Evolutionary conservation across 495 filamentous ascomycete genomes (phyloP).

Genomic region (Aspergillus sclerotioniger): DNA sequence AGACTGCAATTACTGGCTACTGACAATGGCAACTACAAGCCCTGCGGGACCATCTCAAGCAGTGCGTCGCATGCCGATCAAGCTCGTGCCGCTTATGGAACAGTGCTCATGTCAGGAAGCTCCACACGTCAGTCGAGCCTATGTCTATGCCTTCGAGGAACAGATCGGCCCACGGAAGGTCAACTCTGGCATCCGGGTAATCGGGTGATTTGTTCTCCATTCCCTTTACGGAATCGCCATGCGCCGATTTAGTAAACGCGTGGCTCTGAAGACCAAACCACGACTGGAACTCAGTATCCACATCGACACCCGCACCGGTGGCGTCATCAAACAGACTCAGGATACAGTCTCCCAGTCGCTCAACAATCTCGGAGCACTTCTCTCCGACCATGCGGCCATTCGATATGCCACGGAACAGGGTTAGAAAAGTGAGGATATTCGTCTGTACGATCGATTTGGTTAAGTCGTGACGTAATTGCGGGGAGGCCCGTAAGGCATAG

Average conservation of each 20-base stretch:
- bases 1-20: too few relatives aligned
- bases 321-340: slow-evolving; percentile 7
- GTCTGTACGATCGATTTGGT: slow-evolving; percentile 12
- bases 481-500: slow-evolving; percentile 12
- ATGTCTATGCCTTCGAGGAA: slow-evolving; percentile 4
- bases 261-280: slow-evolving; percentile 11
- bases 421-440: slow-evolving; percentile 13
- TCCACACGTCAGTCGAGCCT: slow-evolving; percentile 2
- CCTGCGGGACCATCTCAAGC: too few relatives aligned
- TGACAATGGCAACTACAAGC: too few relatives aligned
- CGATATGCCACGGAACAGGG: slow-evolving; percentile 13
- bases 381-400: slow-evolving; percentile 12
- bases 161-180: slow-evolving; percentile 4
- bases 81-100: too few relatives aligned
- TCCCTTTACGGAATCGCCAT: neutral
- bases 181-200: neutral
- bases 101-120: neutral
- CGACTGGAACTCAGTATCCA: slow-evolving; percentile 10
- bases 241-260: neutral
- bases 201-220: neutral
- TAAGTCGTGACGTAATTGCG: slow-evolving; percentile 10
- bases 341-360: slow-evolving; percentile 10
- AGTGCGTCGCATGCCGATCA: too few relatives aligned
- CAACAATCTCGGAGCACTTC: slow-evolving; percentile 11
- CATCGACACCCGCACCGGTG: neutral